Evolutionary conservation across 306 rosid species (phyloP), one percentile per base, ranked within the genome.

Genomic region (Acmispon strigosus): DNA sequence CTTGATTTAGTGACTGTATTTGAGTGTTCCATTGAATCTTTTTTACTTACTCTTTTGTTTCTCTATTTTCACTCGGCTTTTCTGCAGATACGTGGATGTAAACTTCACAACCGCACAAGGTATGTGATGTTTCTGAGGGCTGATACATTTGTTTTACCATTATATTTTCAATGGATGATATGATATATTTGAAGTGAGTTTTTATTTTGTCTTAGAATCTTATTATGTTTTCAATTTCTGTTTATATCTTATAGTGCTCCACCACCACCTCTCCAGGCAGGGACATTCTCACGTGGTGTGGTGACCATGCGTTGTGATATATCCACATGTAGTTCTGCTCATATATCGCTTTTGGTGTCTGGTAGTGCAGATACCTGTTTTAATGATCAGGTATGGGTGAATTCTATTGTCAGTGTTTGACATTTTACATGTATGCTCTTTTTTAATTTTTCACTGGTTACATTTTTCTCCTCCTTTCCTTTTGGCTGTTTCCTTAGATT

Each of bases 211-310:
- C 37, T 22, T 44, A 22, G 24, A 49, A 63, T 48, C 49, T 57
- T 63, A 42, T 73, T 44, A 44, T 67, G 32, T 10, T 62, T 63
- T 56, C 78, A 17, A 74, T 74, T 74, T 51, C 34, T 50, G 61
- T 68, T 60, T 49, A 78, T 77, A 77, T 79, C 72, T 80, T 80
- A 20, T 74, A 94, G 98, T 84, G 97, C 97, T 44, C 87, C 97
- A 66, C 98, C 97, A 1, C 98, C 97, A 22, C 97, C 98, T 62
- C 98, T 94, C 72, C 97, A 90, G 82, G 98, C 96, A 20, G 97
- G 92, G 76, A 86, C 96, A 66, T 90, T 94, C 83, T 90, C 98
- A 66, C 96, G 98, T 9, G 92, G 98, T 27, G 97, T 94, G 20
- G 96, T 94, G 79, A 94, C 98, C 22, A 94, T 94, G 97, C 88